phyloP scores from a whole-genome alignment of 108 stramenopile species.

The Pseudonitzschia delicatissima region DNA sequence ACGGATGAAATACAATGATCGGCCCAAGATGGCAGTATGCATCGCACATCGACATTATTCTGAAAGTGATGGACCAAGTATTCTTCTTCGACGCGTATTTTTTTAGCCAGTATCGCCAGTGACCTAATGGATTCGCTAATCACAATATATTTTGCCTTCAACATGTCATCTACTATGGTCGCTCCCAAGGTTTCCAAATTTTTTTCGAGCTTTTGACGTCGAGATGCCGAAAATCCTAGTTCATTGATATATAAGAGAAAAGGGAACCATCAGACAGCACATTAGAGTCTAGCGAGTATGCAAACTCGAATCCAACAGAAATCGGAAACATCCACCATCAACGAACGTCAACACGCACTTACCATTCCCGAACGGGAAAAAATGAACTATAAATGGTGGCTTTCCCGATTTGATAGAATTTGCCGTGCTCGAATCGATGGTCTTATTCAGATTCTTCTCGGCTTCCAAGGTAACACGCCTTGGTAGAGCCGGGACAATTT shows the following conservation, averaged over 20 bases:
- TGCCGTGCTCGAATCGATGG: neutral
- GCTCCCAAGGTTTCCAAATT: constrained; percentile 15
- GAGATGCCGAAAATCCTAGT: constrained; percentile 13
- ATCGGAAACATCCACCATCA: neutral
- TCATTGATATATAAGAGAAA: neutral
- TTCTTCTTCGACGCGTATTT: neutral
- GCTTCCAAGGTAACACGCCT: neutral
- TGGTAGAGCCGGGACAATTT: neutral
- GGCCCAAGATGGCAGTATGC: constrained; percentile 18
- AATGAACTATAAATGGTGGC: neutral
- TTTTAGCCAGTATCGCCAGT: constrained; percentile 7
- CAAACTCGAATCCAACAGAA: too few relatives aligned
- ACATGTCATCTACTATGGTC: constrained; percentile 3
- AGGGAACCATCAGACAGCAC: neutral
- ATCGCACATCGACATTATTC: constrained; percentile 3
- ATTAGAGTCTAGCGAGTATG: too few relatives aligned
- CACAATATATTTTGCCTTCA: constrained; percentile 19
- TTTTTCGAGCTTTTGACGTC: constrained; percentile 9
- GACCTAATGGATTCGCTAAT: constrained; percentile 20
- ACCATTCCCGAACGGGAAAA: constrained; percentile 24
- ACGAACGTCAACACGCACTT: neutral
- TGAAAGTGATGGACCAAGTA: constrained; percentile 8
- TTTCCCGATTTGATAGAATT: neutral
- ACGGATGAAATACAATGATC: constrained; percentile 4
- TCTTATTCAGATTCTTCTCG: neutral